These are phyloP conservation scores for Brassica hybrid DNA, from an alignment of 441 rosid species.

Conservation along the genomic window DNA sequence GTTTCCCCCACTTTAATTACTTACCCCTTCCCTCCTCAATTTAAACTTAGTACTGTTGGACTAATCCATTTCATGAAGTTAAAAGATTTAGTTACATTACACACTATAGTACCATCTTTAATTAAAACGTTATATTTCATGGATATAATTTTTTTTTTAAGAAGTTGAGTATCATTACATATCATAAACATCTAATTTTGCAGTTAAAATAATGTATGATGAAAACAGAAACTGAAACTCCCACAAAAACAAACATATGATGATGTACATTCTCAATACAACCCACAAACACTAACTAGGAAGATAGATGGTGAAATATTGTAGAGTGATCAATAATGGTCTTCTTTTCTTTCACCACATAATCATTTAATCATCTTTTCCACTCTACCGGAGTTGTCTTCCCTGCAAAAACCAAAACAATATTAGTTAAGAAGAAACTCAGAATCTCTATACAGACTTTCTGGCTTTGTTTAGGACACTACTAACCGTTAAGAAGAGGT, in stretches of 20 bases:
- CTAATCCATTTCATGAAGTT: neutral
- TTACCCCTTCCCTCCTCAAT: slow-evolving; percentile 25
- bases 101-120: neutral
- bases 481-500: slow-evolving; percentile 58
- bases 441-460: neutral
- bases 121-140: neutral
- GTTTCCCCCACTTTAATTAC: slow-evolving; percentile 23
- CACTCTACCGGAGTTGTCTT: slow-evolving; percentile 70
- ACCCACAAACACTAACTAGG: slow-evolving; percentile 11
- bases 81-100: neutral
- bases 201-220: slow-evolving; percentile 17
- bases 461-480: slow-evolving; percentile 22
- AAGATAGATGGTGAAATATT: slow-evolving; percentile 26
- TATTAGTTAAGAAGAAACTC: neutral
- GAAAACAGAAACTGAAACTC: neutral
- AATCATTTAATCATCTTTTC: slow-evolving; percentile 61
- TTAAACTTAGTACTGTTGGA: slow-evolving; percentile 1
- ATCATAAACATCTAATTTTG: neutral
- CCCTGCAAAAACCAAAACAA: slow-evolving; percentile 51
- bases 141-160: neutral
- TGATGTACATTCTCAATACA: slow-evolving; percentile 37
- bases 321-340: slow-evolving; percentile 14
- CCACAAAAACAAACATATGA: slow-evolving; percentile 17
- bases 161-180: neutral
- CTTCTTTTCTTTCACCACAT: neutral